A percentile compares a stretch with the other conserved stretches of the same genome.
phyloP scores from a whole-genome alignment of 768 basidiomycete species.

The Hypsizygus marmoreus region DNA sequence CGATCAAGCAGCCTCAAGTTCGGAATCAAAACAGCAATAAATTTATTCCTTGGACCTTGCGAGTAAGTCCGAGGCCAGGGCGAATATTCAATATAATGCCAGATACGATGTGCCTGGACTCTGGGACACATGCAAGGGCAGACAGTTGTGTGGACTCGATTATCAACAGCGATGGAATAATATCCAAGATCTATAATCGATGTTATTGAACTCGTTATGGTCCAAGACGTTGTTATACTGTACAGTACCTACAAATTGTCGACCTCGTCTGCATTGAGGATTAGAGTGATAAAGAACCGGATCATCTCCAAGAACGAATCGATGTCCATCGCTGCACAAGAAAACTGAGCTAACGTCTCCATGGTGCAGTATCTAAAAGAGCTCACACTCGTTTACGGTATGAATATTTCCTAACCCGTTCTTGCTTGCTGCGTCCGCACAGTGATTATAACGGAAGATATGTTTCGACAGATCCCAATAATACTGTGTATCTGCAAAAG shows the following conservation, averaged over 20 bases:
- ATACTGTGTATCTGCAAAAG: slow-evolving; percentile 52
- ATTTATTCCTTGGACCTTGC: too few species aligned
- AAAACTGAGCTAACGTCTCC: slow-evolving; percentile 10
- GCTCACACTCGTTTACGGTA: slow-evolving; percentile 71
- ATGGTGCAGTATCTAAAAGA: not conserved
- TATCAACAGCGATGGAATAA: too few species aligned
- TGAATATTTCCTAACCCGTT: slow-evolving; percentile 50
- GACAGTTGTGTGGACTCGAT: too few species aligned
- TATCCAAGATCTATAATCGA: too few species aligned
- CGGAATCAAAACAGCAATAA: too few species aligned
- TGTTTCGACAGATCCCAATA: slow-evolving; percentile 59
- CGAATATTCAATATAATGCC: too few species aligned
- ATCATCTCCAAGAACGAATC: slow-evolving; percentile 64
- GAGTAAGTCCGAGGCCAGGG: too few species aligned
- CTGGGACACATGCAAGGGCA: too few species aligned
- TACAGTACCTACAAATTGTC: slow-evolving; percentile 12
- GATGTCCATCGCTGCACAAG: slow-evolving; percentile 48
- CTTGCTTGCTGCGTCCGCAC: slow-evolving; percentile 35
- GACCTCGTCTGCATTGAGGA: slow-evolving; percentile 70
- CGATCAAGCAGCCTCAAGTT: too few species aligned
- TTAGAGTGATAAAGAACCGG: slow-evolving; percentile 62
- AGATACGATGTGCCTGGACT: too few species aligned
- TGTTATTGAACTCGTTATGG: too few species aligned
- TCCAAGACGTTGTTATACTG: too few species aligned
- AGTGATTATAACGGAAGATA: slow-evolving; percentile 71